Conservation (phyloP, 2,329 filamentous ascomycete species). For the Madurella mycetomatis region DNA sequence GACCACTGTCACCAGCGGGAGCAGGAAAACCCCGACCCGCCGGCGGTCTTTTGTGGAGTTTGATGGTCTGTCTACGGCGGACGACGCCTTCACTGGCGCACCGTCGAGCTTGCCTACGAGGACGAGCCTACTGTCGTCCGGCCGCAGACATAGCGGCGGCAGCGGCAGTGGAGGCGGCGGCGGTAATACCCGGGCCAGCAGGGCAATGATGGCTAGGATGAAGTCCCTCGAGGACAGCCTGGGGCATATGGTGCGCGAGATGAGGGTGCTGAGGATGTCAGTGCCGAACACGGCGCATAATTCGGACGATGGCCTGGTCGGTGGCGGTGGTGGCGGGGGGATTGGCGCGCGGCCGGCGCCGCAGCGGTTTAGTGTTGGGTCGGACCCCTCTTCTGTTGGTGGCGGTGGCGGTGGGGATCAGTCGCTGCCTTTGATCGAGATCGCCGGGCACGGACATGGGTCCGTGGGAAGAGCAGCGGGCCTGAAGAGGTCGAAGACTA, state of each 20-base stretch:
- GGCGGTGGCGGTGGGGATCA: neutral
- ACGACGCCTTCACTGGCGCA: conserved; percentile 54
- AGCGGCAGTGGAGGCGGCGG: neutral
- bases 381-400: conserved; percentile 6
- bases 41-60: conserved; percentile 63
- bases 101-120: conserved; percentile 73
- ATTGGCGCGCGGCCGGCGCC: conserved; percentile 21
- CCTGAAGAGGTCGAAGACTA: conserved; percentile 27
- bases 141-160: neutral
- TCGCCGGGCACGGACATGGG: conserved; percentile 22
- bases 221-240: conserved; percentile 90
- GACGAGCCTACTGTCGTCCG: neutral
- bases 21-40: conserved; percentile 32
- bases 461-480: conserved; percentile 24
- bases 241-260: conserved; percentile 76
- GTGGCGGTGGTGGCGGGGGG: neutral
- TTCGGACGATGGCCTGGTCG: conserved; percentile 33
- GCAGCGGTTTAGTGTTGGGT: conserved; percentile 3
- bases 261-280: conserved; percentile 56
- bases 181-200: conserved; percentile 64
- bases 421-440: conserved; percentile 30
- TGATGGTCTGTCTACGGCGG: conserved; percentile 63
- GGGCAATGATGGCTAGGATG: conserved; percentile 83
- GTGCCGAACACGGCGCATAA: conserved; percentile 47
- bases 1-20: conserved; percentile 22